phyloP scores from a whole-genome alignment of 208 protist genomes.

The Leishmania aethiopica region DNA sequence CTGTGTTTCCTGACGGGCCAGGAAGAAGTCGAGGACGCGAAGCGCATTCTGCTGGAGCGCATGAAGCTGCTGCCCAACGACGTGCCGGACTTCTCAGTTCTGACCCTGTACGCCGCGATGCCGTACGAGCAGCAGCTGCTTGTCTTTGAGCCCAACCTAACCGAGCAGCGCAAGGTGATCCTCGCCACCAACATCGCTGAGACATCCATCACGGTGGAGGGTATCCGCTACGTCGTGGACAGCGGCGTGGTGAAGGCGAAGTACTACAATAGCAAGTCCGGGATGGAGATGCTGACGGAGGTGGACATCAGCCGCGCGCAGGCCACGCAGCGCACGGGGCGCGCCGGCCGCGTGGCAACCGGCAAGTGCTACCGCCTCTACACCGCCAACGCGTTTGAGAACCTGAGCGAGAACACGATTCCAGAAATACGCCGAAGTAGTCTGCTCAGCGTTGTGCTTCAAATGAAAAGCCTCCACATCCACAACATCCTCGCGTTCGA shows the following conservation, averaged over 20 bases:
- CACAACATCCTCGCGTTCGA: constrained; percentile 97
- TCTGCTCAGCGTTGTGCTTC: constrained; percentile 97
- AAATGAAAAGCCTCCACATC: constrained; percentile 96
- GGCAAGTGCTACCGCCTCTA: constrained; percentile 99
- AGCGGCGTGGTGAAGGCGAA: constrained; percentile 98
- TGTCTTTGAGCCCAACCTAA: constrained; percentile 95
- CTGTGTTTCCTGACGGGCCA: constrained; percentile 99
- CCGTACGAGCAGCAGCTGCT: constrained; percentile 97
- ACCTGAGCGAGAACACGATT: constrained; percentile 94
- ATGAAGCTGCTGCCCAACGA: constrained; percentile 74
- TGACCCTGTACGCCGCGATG: constrained; percentile 95
- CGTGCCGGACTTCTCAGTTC: constrained; percentile 68
- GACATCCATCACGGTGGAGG: constrained; percentile 99
- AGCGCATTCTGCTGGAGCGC: constrained; percentile 79
- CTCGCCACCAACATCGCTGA: constrained; percentile 99
- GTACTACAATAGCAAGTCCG: constrained; percentile 96
- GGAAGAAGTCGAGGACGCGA: constrained; percentile 91
- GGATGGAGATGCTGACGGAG: constrained; percentile 97
- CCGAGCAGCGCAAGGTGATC: constrained; percentile 93
- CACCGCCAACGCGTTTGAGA: constrained; percentile 95
- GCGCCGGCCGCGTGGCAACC: constrained; percentile 95
- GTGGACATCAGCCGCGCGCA: constrained; percentile 94
- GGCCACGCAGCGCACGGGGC: constrained; percentile 96
- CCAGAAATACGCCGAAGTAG: constrained; percentile 99
- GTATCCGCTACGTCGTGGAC: constrained; percentile 99